Conservation (phyloP, 176 grass and related monocot genomes). For the Eragrostis nindensis region DNA sequence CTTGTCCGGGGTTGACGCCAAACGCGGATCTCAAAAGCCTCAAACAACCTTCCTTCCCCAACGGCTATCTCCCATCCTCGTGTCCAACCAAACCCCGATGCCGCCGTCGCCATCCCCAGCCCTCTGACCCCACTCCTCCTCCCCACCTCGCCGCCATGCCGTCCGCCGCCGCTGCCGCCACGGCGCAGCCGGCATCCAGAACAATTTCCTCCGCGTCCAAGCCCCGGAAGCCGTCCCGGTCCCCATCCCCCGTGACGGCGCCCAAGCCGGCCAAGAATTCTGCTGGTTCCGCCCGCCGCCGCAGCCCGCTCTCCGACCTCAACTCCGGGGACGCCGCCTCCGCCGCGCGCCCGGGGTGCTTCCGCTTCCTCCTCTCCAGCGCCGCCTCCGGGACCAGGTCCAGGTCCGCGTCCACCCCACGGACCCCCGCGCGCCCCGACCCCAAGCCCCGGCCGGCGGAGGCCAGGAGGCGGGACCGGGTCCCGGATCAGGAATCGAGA, state of each 20-base stretch:
- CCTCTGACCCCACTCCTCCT: neutral
- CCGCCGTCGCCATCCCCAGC: neutral
- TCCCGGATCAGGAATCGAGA: conserved; percentile 38
- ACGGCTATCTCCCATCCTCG: conserved; percentile 33
- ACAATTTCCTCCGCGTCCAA: conserved; percentile 25
- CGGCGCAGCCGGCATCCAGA: conserved; percentile 7
- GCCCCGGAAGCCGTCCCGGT: conserved; percentile 11
- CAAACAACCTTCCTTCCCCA: conserved; percentile 16
- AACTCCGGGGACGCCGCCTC: conserved; percentile 45
- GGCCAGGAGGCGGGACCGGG: neutral
- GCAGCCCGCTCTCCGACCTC: conserved; percentile 64
- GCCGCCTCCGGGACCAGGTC: conserved; percentile 32
- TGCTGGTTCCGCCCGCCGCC: conserved; percentile 18
- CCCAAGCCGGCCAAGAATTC: conserved; percentile 35
- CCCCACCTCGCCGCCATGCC: neutral
- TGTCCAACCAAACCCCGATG: neutral
- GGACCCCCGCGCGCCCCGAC: conserved; percentile 18
- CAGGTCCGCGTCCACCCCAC: conserved; percentile 28
- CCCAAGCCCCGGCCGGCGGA: neutral
- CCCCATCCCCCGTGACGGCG: conserved; percentile 42
- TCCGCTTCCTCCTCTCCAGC: conserved; percentile 56
- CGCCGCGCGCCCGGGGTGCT: conserved; percentile 48
- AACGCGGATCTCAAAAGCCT: conserved; percentile 26
- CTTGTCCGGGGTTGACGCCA: neutral
- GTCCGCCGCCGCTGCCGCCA: conserved; percentile 2